Conservation (phyloP, 768 basidiomycete species). For the Amanita fuliginea region DNA sequence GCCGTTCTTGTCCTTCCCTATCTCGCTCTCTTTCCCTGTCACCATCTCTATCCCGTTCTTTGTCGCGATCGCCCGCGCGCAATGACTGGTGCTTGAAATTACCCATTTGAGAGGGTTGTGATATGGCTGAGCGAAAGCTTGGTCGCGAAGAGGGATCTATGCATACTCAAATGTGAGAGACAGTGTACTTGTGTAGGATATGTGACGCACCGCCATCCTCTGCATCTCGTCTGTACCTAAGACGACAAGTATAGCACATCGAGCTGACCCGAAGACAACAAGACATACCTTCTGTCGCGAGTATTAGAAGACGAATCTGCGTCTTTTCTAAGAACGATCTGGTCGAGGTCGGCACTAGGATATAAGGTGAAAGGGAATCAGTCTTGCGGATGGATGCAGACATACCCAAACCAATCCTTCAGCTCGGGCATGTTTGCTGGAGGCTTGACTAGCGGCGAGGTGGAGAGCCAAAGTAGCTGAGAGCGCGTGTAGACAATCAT, state of each 20-base stretch:
- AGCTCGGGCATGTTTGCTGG: slow-evolving; percentile 73
- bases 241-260: slow-evolving; percentile 8
- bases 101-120: slow-evolving; percentile 87
- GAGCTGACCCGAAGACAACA: slow-evolving; percentile 6
- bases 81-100: slow-evolving; percentile 86
- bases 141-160: slow-evolving; percentile 47
- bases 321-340: slow-evolving; percentile 57
- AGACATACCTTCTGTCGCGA: slow-evolving; percentile 57
- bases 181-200: neutral
- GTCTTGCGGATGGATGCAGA: slow-evolving; percentile 10
- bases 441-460: slow-evolving; percentile 63
- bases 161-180: slow-evolving; percentile 2
- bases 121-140: slow-evolving; percentile 58
- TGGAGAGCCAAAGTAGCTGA: slow-evolving; percentile 56
- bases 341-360: slow-evolving; percentile 49
- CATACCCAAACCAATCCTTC: slow-evolving; percentile 86
- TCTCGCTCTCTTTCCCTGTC: slow-evolving; percentile 48
- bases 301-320: slow-evolving; percentile 43
- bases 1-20: slow-evolving; percentile 67
- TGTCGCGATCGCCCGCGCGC: slow-evolving; percentile 42
- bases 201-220: slow-evolving; percentile 55
- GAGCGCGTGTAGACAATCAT: slow-evolving; percentile 59
- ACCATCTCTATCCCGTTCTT: slow-evolving; percentile 33
- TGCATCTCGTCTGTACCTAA: slow-evolving; percentile 57
- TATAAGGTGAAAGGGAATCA: slow-evolving; percentile 10